These are phyloP conservation scores for Penicillium fuscoglaucum DNA, from an alignment of 2,329 filamentous ascomycete species.

Conservation along the genomic window DNA sequence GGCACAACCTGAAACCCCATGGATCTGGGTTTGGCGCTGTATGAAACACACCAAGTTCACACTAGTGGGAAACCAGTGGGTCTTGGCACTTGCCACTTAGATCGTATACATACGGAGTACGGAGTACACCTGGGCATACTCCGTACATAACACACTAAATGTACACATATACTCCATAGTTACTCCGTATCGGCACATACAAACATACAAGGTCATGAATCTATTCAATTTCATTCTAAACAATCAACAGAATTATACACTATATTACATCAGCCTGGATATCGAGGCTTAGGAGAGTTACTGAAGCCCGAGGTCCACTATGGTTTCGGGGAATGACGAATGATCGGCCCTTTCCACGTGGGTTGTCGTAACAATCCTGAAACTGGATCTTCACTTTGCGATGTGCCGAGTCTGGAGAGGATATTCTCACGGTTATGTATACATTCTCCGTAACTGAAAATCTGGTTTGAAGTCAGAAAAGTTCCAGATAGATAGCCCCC, in stretches of 20 bases:
- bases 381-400: neutral
- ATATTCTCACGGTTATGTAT: neutral
- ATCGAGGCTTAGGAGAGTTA: neutral
- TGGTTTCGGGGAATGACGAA: neutral
- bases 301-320: neutral
- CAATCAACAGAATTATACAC: too few relatives aligned
- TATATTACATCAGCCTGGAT: neutral
- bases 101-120: neutral
- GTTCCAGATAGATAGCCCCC: conserved; percentile 5
- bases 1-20: conserved; percentile 30
- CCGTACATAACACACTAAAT: too few relatives aligned
- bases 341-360: conserved; percentile 6
- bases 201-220: too few relatives aligned
- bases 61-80: conserved; percentile 25
- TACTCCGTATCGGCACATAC: too few relatives aligned
- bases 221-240: neutral
- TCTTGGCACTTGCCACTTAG: conserved; percentile 7
- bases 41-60: conserved; percentile 33
- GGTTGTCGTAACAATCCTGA: conserved; percentile 2
- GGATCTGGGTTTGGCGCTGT: conserved; percentile 20
- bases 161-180: too few relatives aligned
- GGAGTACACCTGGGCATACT: too few relatives aligned
- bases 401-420: neutral
- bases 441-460: neutral
- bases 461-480: neutral